Conservation (phyloP, 176 grass and related monocot species). For the Dendrocalamus sinicus region DNA sequence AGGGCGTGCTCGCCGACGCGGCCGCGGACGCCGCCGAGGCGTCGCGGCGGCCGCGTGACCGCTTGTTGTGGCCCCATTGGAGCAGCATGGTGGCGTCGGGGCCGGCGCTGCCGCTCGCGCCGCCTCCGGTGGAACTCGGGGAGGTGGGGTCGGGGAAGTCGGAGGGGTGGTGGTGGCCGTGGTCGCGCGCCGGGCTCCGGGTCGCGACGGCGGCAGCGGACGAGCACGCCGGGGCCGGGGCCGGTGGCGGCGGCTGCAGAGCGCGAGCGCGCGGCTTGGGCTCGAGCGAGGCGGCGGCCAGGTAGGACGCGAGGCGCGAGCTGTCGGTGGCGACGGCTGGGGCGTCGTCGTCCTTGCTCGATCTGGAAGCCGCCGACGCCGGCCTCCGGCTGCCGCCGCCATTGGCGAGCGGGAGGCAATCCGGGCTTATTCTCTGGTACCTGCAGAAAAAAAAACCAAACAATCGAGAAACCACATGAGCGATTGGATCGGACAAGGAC, state of each 20-base stretch:
- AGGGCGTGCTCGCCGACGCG: neutral
- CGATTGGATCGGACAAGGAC: slow-evolving; percentile 41
- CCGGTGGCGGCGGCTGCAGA: neutral
- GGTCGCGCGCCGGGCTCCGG: slow-evolving; percentile 36
- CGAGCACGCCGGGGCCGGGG: slow-evolving; percentile 14
- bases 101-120: neutral
- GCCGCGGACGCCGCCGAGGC: neutral
- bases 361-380: slow-evolving; percentile 13
- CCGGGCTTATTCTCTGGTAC: slow-evolving; percentile 64
- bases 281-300: slow-evolving; percentile 37
- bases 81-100: slow-evolving; percentile 46
- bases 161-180: slow-evolving; percentile 8
- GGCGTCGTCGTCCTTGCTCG: slow-evolving; percentile 47
- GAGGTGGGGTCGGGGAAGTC: slow-evolving; percentile 10
- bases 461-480: neutral
- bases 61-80: slow-evolving; percentile 81
- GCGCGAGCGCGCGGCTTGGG: slow-evolving; percentile 39
- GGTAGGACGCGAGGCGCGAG: slow-evolving; percentile 32
- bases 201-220: neutral
- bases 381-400: slow-evolving; percentile 44
- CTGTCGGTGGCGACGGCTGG: slow-evolving; percentile 32
- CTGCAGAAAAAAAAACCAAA: slow-evolving; percentile 39
- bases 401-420: slow-evolving; percentile 56
- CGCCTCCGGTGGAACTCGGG: neutral
- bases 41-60: slow-evolving; percentile 66